Evolutionary conservation across 306 rosid genomes (phyloP), one percentile per base, ranked within the genome.

Genomic region (Lotus japonicus): DNA sequence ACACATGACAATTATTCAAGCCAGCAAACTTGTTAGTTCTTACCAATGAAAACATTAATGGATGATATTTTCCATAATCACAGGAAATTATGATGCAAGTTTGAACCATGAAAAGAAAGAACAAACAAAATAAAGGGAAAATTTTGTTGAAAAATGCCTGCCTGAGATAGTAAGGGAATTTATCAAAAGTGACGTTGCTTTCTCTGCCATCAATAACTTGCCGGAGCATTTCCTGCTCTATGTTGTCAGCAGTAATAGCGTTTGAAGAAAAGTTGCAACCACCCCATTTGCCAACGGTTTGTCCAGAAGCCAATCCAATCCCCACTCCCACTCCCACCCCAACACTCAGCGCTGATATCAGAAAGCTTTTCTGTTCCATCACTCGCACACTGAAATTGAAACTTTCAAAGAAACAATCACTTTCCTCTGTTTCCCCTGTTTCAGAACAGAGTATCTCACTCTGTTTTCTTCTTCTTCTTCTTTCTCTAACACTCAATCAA

Each of bases 291-390:
- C 71, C 58, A 48, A 88, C 83, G 16, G 53, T 66, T 71, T 85
- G 96, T 14, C 96, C 90, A 18, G 96, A 86, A 9, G 95, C 99
- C 68, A 94, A 46, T 16, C 97, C 96, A 4, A 94, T 68, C 17
- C 99, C 99, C 10, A 94, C 96, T 18, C 98, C 98, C 4, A 89
- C 91, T 6, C 98, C 98, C 49, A 90, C 87, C 2, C 99, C 96
- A 1, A 90, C 96, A 7, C 97, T 48, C 72, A 94, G 66, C 11
- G 99, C 99, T 58, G 97, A 94, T 36, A 90, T 68, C 76, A 90
- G 50, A 28, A 84, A 6, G 15, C 88, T 76, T 72, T 80, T 94
- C 84, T 90, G 90, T 23, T 94, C 99, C 99, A 92, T 91, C 16
- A 6, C 60, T 61, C 3, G 1, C 36, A 31, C 7, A 5, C 36